Conservation (phyloP, 2,329 filamentous ascomycete genomes). For the Aspergillus persii region DNA sequence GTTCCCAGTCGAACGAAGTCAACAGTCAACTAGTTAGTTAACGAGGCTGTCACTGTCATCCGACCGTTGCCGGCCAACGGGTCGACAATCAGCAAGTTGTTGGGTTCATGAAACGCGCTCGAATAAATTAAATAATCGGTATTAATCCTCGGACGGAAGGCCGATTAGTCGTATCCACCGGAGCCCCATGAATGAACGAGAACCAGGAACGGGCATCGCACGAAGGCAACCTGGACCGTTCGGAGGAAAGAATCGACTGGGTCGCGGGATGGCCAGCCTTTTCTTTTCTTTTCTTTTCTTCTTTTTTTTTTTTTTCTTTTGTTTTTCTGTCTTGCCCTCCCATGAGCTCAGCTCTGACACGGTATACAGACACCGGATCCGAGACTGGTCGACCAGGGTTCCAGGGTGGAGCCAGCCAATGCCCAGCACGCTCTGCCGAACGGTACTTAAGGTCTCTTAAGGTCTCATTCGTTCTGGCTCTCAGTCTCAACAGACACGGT, state of each 20-base stretch:
- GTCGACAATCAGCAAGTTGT: too few relatives aligned
- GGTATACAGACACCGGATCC: not conserved
- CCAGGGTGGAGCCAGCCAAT: not conserved
- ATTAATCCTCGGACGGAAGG: not conserved
- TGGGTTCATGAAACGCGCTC: too few relatives aligned
- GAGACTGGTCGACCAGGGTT: not conserved
- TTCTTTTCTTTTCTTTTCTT: not conserved
- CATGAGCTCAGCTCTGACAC: not conserved
- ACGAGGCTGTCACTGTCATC: too few relatives aligned
- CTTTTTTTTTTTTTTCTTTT: not conserved
- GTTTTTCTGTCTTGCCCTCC: not conserved
- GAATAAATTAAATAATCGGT: too few relatives aligned
- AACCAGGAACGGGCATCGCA: too few relatives aligned
- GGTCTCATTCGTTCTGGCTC: not conserved
- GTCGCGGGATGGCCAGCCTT: not conserved
- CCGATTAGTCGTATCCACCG: not conserved
- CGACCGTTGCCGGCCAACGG: not conserved
- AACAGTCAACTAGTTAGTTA: too few relatives aligned
- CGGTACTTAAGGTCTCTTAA: conserved; percentile 2
- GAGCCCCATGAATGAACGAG: not conserved
- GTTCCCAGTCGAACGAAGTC: too few relatives aligned
- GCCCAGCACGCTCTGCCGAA: conserved; percentile 7
- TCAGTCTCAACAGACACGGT: not conserved
- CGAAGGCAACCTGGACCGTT: not conserved
- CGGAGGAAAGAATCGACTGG: not conserved